These are phyloP conservation scores for Uronychia binucleata DNA, from an alignment of 73 alveolate genomes.

Conservation along the genomic window DNA sequence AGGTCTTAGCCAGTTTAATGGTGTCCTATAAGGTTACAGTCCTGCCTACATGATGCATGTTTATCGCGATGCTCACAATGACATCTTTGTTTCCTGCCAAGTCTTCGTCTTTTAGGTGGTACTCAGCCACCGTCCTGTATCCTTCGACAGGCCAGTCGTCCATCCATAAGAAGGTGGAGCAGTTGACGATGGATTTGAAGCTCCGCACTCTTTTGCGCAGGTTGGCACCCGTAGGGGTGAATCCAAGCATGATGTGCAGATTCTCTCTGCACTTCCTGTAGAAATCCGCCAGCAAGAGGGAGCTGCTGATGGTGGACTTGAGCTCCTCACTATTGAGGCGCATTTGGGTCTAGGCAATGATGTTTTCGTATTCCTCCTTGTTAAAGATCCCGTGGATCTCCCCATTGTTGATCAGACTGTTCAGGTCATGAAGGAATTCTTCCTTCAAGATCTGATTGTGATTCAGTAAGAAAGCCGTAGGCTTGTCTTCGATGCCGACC, in stretches of 20 bases:
- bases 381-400: conserved; percentile 92
- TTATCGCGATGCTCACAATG: conserved; percentile 21
- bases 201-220: conserved; percentile 86
- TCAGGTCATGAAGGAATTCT: conserved; percentile 89
- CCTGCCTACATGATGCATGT: conserved; percentile 11
- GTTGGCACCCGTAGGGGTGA: conserved; percentile 94
- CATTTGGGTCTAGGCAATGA: conserved; percentile 27
- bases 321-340: conserved; percentile 2
- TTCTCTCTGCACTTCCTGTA: conserved; percentile 78
- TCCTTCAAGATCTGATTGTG: conserved; percentile 70
- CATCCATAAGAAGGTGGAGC: conserved; percentile 96
- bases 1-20: conserved; percentile 1
- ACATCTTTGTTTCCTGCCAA: conserved; percentile 19
- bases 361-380: conserved; percentile 90
- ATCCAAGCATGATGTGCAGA: conserved; percentile 84
- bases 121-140: conserved; percentile 85
- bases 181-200: conserved; percentile 92
- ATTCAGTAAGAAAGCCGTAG: conserved; percentile 70
- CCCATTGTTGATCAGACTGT: conserved; percentile 91
- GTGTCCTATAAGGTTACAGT: conserved; percentile 2
- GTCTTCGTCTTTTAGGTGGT: conserved; percentile 45
- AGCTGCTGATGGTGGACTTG: not conserved
- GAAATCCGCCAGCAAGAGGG: conserved; percentile 29
- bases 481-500: conserved; percentile 71
- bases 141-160: conserved; percentile 97